phyloP scores from a whole-genome alignment of 73 alveolate species.

The Blepharisma stoltei region DNA sequence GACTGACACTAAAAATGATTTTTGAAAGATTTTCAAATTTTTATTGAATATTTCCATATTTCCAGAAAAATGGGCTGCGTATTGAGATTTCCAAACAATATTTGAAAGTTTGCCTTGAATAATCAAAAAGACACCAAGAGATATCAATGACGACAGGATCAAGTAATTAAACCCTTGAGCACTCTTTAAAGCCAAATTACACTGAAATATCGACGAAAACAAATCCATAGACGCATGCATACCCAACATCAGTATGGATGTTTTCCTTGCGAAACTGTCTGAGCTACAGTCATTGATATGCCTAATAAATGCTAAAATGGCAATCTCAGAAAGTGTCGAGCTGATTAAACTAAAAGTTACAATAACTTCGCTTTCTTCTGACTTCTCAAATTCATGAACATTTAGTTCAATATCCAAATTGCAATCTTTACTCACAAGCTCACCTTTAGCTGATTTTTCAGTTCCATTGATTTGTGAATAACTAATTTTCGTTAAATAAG shows the following conservation, averaged over 20 bases:
- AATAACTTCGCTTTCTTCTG: not conserved
- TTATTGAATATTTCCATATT: not conserved
- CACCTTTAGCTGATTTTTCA: too few species aligned
- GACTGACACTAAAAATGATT: not conserved
- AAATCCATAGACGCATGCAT: slow-evolving; percentile 15
- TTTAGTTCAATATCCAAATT: too few species aligned
- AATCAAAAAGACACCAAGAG: not conserved
- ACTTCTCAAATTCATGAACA: too few species aligned
- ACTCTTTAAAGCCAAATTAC: not conserved
- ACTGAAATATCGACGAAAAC: not conserved
- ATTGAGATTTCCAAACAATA: slow-evolving; percentile 9
- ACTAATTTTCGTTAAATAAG: too few species aligned
- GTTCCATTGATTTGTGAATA: too few species aligned
- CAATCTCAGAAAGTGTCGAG: not conserved
- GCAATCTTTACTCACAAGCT: too few species aligned
- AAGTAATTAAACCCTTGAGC: not conserved
- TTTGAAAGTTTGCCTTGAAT: slow-evolving; percentile 7
- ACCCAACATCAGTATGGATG: not conserved
- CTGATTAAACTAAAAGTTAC: not conserved
- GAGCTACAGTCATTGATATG: slow-evolving; percentile 9
- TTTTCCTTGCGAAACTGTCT: not conserved
- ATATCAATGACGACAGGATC: not conserved
- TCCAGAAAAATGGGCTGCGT: not conserved
- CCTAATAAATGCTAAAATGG: not conserved
- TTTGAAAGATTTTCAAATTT: not conserved